phyloP scores from a whole-genome alignment of 805 yeast genomes.

The Cyberlindnera xylosilytica region DNA sequence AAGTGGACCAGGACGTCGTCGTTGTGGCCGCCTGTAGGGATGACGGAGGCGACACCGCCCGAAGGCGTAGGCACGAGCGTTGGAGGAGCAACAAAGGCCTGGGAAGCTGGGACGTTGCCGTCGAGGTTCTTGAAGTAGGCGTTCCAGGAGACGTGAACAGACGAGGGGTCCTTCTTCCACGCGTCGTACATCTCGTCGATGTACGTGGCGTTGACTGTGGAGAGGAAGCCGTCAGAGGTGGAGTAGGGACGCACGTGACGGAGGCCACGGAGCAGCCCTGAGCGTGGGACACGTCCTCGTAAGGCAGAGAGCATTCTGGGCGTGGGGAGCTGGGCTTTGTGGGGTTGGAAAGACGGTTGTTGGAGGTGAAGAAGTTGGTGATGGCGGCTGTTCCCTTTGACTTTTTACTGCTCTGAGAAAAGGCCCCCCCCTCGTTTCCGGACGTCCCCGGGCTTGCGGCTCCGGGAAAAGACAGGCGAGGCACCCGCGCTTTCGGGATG shows the following conservation, averaged over 20 bases:
- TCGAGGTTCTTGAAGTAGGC: constrained; percentile 93
- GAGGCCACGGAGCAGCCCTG: constrained; percentile 18
- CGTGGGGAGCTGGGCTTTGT: not conserved
- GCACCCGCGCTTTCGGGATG: not conserved
- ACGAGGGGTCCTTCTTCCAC: constrained; percentile 85
- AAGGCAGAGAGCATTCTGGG: constrained; percentile 26
- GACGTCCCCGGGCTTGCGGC: constrained; percentile 11
- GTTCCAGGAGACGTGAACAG: constrained; percentile 96
- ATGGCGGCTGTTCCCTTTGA: not conserved
- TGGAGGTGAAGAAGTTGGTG: not conserved
- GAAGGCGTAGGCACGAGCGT: constrained; percentile 78
- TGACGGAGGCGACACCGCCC: constrained; percentile 66
- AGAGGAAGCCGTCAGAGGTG: constrained; percentile 66
- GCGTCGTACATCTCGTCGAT: constrained; percentile 97
- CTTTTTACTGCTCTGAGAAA: not conserved
- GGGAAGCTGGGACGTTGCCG: constrained; percentile 61
- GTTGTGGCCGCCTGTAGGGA: constrained; percentile 44
- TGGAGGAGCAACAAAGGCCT: constrained; percentile 91
- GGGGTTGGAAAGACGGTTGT: not conserved
- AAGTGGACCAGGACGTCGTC: constrained; percentile 76
- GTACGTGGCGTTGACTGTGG: constrained; percentile 82
- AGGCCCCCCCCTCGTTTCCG: not conserved
- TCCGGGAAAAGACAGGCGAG: not conserved
- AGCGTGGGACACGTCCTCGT: constrained; percentile 25
- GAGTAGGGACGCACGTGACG: constrained; percentile 17